Evolutionary conservation across 495 filamentous ascomycete species (phyloP), one percentile per base, ranked within the genome.

Genomic region (Elasticomyces elasticus): DNA sequence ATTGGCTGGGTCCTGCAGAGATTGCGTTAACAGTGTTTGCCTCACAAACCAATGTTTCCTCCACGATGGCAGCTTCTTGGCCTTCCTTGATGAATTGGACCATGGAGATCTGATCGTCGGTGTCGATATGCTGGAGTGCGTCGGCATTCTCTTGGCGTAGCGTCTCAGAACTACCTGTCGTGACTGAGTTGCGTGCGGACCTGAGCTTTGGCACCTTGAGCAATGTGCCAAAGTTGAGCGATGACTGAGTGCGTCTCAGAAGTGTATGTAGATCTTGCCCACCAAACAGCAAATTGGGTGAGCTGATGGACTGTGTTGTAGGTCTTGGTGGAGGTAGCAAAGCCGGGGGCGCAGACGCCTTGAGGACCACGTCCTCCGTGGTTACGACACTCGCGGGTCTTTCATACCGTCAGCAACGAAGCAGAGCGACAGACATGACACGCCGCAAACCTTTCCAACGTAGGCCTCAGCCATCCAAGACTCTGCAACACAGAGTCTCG

Each of bases 381-480:
- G 49, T 33, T 7, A 27, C 19, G 46, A 49, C 17, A 33, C 23
- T 10, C 4, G 42, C 20, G 10, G 42, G 42, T 45, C 42, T 45
- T 12, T 5, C 17, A 52, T 5, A 42, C 49, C 28, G 23, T 52
- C 49, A 52, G 37, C 17, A 17, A 43, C 51, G 23, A 10, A 26
- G 19, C 15, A 38, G 26, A n/a, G 19, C 20, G 24, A 17, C 20
- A 28, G 27, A 17, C n/a, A 9, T 20, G 5, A 45, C 3, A 22
- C 11, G 24, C n/a, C n/a, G n/a, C 54, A 15, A n/a, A 57, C 54
- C 41, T 44, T 28, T 52, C 19, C 15, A 57, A 13, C n/a, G 40
- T 2, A 25, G 55, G 55, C 49, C 33, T 41, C 22, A 58, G 25
- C 54, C 54, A 56, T 40, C 26, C 48, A 3, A 56, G 24, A 19